Percentiles rank a stretch among this genome's conserved stretches.
These are phyloP conservation scores for Metschnikowia borealis DNA, from an alignment of 805 yeast genomes.

Conservation along the genomic window DNA sequence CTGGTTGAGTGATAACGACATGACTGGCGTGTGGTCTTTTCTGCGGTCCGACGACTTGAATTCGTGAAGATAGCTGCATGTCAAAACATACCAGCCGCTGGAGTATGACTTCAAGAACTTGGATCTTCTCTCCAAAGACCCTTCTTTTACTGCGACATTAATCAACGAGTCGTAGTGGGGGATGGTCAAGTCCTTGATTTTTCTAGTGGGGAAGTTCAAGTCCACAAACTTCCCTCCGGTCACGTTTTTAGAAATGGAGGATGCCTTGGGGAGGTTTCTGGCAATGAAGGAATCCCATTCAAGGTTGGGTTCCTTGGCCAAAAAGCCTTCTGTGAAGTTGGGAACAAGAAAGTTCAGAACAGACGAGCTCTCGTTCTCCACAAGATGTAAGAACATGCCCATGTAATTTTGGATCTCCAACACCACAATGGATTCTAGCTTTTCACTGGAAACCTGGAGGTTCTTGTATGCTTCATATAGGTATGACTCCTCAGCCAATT, in stretches of 20 bases:
- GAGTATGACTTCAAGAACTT: slow-evolving; percentile 90
- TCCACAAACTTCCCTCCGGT: slow-evolving; percentile 40
- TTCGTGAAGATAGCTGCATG: slow-evolving; percentile 86
- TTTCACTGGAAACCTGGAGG: slow-evolving; percentile 82
- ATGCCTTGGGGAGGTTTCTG: slow-evolving; percentile 48
- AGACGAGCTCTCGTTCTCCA: slow-evolving; percentile 70
- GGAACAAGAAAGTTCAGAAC: slow-evolving; percentile 65
- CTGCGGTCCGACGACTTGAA: slow-evolving; percentile 79
- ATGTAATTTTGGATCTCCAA: slow-evolving; percentile 82
- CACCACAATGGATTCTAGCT: slow-evolving; percentile 80
- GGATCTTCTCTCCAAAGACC: slow-evolving; percentile 83
- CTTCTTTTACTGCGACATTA: slow-evolving; percentile 62
- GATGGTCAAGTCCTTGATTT: slow-evolving; percentile 52
- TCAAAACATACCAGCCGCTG: slow-evolving; percentile 84
- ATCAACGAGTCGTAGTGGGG: slow-evolving; percentile 67
- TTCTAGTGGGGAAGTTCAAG: slow-evolving; percentile 35
- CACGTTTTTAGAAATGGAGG: slow-evolving; percentile 23
- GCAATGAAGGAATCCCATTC: slow-evolving; percentile 88
- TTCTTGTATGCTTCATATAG: slow-evolving; percentile 85
- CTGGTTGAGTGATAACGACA: slow-evolving; percentile 75
- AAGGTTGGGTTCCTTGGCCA: slow-evolving; percentile 70
- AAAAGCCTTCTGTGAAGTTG: slow-evolving; percentile 50
- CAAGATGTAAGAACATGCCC: slow-evolving; percentile 62
- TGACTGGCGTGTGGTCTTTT: slow-evolving; percentile 75
- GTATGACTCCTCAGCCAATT: slow-evolving; percentile 78